Base-by-base conservation (phyloP, 768 basidiomycete species). In the Mrakia hoshinonis region DNA sequence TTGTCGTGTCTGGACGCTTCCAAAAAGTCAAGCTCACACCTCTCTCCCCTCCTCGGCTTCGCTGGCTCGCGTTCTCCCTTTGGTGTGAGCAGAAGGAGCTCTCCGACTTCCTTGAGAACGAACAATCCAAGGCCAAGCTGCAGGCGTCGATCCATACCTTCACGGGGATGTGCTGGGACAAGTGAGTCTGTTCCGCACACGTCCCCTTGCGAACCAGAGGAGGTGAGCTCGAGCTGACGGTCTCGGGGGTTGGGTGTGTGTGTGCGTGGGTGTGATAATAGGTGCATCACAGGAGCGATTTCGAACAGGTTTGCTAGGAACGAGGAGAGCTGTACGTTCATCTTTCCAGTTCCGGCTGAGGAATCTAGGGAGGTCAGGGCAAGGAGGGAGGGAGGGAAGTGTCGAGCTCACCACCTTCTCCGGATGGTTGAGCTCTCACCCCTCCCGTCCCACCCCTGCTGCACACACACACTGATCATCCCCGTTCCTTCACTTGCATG, bases 101-200 rank as follows among this genome's bases (percentile, higher is more conserved):
- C 26, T 49, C 65, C 3, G 55, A 66, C 9, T 72, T 72, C 49
- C 66, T 72, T 36, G 70, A 72, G 70, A 60, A 58, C 54, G 70
- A 72, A 65, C 70, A 72, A 47, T 22, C 55, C 22, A 67, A 67
- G 55, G 70, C 70, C 11, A 72, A 72, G 70, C 52, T 72, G 3
- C 70, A 72, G 39, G 64, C 65, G 7, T 61, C 55, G 31, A 72
- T 72, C 48, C 70, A 72, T 55, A 72, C 70, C 9, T 72, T 72
- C 52, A 65, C 67, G 20, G 26, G 38, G 2, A 68, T 68, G 67
- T 68, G 39, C 58, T 68, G 67, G 52, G 67, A 68, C 18, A 68
- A 54, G 67, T 68, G 34, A 29, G 49, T 47, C 26, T 20, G 4
- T 62, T 47, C 31, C 47, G n/a, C n/a, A n/a, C n/a, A n/a, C n/a